Percentiles rank a stretch among this genome's conserved stretches.
Conservation (phyloP, 345 rosid genomes). For the Raphanus raphanistrum region DNA sequence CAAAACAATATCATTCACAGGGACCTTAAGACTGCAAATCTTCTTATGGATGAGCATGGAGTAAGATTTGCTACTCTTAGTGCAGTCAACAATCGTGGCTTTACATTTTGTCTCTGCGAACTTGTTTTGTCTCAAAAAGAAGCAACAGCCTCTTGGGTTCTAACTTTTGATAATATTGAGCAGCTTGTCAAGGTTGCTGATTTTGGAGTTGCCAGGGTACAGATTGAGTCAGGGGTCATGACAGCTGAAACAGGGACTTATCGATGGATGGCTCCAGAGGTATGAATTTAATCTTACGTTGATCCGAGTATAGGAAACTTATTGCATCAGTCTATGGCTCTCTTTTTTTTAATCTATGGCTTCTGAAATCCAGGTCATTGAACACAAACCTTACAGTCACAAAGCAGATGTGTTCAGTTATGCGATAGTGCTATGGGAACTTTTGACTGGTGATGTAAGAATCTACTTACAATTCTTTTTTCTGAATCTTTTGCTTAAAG, state of each 20-base stretch:
- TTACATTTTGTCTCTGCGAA: conserved; percentile 3
- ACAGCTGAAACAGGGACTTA: conserved; percentile 99
- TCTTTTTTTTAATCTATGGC: conserved; percentile 1
- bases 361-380: conserved; percentile 73
- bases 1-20: conserved; percentile 96
- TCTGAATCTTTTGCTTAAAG: background rate
- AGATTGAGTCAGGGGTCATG: conserved; percentile 91
- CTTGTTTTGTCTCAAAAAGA: background rate
- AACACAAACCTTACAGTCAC: conserved; percentile 89
- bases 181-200: conserved; percentile 99
- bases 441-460: conserved; percentile 83
- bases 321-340: background rate
- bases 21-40: conserved; percentile 96
- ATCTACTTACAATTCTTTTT: background rate
- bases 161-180: conserved; percentile 10
- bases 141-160: background rate
- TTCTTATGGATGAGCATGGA: conserved; percentile 97
- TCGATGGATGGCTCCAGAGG: conserved; percentile 99
- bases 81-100: conserved; percentile 10
- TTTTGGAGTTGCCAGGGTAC: conserved; percentile 97
- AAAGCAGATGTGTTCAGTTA: conserved; percentile 96
- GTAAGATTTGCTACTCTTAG: conserved; percentile 45
- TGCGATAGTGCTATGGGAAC: conserved; percentile 88
- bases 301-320: background rate
- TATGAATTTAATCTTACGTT: conserved; percentile 4